A percentile compares a stretch with the other conserved stretches of the same genome.
Evolutionary conservation across 148 eudicot species (phyloP).

Genomic region (Rhododendron williamsianum): DNA sequence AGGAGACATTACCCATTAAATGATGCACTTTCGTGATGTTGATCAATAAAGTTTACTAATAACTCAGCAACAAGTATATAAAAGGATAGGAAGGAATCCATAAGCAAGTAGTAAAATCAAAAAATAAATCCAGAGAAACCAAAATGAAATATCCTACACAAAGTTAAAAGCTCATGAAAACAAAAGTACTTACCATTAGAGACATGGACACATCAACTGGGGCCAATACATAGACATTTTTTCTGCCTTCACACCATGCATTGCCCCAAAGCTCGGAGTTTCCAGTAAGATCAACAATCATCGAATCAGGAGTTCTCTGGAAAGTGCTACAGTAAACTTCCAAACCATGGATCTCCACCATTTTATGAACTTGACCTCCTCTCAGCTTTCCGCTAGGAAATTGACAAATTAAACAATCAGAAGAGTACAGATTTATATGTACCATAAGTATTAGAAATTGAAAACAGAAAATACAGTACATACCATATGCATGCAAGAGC

Average conservation of each 20-base stretch:
- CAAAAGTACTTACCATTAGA: slow-evolving; percentile 49
- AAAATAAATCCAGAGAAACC: neutral
- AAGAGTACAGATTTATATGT: neutral
- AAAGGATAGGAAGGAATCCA: neutral
- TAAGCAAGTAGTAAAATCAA: neutral
- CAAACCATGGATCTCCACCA: slow-evolving; percentile 68
- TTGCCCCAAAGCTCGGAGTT: slow-evolving; percentile 23
- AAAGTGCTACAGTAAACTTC: slow-evolving; percentile 60
- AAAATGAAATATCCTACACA: neutral
- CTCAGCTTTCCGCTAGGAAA: slow-evolving; percentile 42
- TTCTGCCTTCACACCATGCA: slow-evolving; percentile 27
- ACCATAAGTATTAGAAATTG: neutral
- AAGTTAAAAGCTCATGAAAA: neutral
- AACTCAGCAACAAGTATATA: too few species aligned
- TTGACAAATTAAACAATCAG: slow-evolving; percentile 21
- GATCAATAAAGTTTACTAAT: neutral
- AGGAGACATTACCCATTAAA: neutral
- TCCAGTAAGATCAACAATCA: slow-evolving; percentile 20
- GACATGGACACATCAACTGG: slow-evolving; percentile 64
- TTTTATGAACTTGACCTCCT: slow-evolving; percentile 74
- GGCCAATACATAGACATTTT: slow-evolving; percentile 42
- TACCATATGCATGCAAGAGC: neutral
- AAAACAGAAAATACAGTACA: neutral
- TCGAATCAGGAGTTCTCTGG: slow-evolving; percentile 33
- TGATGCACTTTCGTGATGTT: neutral